A percentile compares a stretch with the other conserved stretches of the same genome.
These are phyloP conservation scores for Microsporum audouinii DNA, from an alignment of 2,329 filamentous ascomycete species.

Conservation along the genomic window DNA sequence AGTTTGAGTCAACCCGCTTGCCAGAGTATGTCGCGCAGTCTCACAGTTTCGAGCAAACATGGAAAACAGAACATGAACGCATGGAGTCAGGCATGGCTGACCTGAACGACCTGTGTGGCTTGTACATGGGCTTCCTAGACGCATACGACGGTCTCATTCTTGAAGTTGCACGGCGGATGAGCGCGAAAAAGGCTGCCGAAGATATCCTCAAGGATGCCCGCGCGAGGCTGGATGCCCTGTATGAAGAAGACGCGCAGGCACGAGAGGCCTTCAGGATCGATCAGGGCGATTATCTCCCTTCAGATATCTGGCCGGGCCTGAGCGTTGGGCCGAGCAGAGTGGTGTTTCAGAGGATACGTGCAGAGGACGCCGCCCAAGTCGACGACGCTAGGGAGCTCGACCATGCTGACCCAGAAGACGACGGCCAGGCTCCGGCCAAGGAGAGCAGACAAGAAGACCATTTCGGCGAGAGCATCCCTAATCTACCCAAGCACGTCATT, in stretches of 20 bases:
- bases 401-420: background rate
- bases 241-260: conserved; percentile 59
- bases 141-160: conserved; percentile 77
- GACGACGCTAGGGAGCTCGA: background rate
- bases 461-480: conserved; percentile 25
- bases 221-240: conserved; percentile 62
- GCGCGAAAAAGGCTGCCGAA: conserved; percentile 62
- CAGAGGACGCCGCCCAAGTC: conserved; percentile 20
- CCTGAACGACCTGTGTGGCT: conserved; percentile 63
- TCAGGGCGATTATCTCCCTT: conserved; percentile 74
- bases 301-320: conserved; percentile 75
- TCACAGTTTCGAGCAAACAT: conserved; percentile 42
- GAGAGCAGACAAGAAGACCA: background rate
- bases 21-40: conserved; percentile 40
- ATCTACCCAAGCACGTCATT: conserved; percentile 32
- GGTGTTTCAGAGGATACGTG: conserved; percentile 27
- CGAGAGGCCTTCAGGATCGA: conserved; percentile 70
- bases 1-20: conserved; percentile 52
- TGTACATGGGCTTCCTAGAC: conserved; percentile 76
- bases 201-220: conserved; percentile 66
- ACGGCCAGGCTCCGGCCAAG: background rate
- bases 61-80: conserved; percentile 61
- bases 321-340: conserved; percentile 44
- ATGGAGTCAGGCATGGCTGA: conserved; percentile 61
- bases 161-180: conserved; percentile 65